These are phyloP conservation scores for Suhomyces faveliae DNA, from an alignment of 805 yeast species.

Conservation along the genomic window DNA sequence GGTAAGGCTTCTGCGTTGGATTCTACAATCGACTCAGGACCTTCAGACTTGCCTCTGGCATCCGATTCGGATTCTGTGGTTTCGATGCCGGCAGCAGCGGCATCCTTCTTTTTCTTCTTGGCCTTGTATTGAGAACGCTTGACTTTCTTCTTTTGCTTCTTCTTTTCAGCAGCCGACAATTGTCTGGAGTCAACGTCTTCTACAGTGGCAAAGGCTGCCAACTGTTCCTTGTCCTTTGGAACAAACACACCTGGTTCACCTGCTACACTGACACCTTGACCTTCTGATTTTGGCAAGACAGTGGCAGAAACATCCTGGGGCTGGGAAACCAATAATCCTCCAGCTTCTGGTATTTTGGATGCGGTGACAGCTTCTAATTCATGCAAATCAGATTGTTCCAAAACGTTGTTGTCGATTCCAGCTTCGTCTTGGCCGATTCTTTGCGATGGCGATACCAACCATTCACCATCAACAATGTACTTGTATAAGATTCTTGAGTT, in stretches of 20 bases:
- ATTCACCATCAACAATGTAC: constrained; percentile 69
- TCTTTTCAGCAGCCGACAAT: constrained; percentile 33
- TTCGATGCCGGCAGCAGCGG: constrained; percentile 11
- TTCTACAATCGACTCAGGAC: background rate
- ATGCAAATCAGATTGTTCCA: constrained; percentile 37
- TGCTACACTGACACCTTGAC: constrained; percentile 39
- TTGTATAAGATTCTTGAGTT: constrained; percentile 46
- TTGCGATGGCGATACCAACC: constrained; percentile 47
- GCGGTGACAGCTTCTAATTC: constrained; percentile 14
- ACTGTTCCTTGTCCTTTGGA: constrained; percentile 61
- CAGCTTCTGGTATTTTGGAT: constrained; percentile 33
- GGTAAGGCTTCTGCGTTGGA: constrained; percentile 5
- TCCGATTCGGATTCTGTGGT: constrained; percentile 7
- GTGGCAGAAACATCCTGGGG: constrained; percentile 26
- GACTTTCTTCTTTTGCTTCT: constrained; percentile 44
- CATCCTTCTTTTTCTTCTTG: constrained; percentile 39
- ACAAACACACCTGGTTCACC: constrained; percentile 77
- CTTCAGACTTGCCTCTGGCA: background rate
- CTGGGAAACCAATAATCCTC: constrained; percentile 19
- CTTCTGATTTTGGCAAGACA: constrained; percentile 48
- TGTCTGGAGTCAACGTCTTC: constrained; percentile 45
- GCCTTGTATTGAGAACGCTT: constrained; percentile 44
- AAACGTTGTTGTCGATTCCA: constrained; percentile 54
- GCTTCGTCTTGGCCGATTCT: constrained; percentile 45
- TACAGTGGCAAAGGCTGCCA: constrained; percentile 62